Evolutionary conservation across 2,329 filamentous ascomycete species (phyloP), one percentile per base, ranked within the genome.

Genomic region (Podosphaera xanthii): DNA sequence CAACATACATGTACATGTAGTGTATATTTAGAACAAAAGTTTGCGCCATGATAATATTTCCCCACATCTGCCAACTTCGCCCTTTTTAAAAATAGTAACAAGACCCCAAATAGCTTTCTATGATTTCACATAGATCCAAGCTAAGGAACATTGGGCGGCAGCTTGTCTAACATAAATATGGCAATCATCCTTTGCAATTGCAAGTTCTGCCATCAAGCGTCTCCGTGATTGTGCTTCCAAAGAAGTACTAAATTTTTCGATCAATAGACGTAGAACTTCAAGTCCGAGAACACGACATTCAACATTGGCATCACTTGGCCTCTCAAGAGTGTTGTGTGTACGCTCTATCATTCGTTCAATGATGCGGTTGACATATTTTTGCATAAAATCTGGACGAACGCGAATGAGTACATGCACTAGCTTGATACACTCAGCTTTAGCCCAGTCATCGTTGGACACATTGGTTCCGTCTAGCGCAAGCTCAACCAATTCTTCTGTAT

Each of bases 321-420:
- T 62, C 35, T 62, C 61, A n/a, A 62, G 61, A 0, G 65, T 67
- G n/a, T 68, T 67, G 7, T 64, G 64, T 8, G 64, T 64, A 22
- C 66, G 64, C 59, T 64, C 64, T 0, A 64, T 64, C 64, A 70
- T 65, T 0, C 64, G 60, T n/a, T 62, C 64, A 33, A 70, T 66
- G 0, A 69, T 59, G 6, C 61, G 62, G 55, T 67, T 62, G 3
- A 68, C 59, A 59, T 70, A 61, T 14, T 63, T 62, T 53, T 66
- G 61, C 3, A 68, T 60, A 10, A 63, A 40, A 34, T 50, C 31
- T 2, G 65, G 62, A 30, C 59, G 59, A 7, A 61, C 54, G 6
- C 63, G 61, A 34, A 67, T 60, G 2, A 68, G 42, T 2, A 60
- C 60, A 2, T 60, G 60, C 14, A 69, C 61, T 1, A 62, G 57